Evolutionary conservation across 306 rosid species (phyloP), one percentile per base, ranked within the genome.

Genomic region (Spatholobus suberectus): DNA sequence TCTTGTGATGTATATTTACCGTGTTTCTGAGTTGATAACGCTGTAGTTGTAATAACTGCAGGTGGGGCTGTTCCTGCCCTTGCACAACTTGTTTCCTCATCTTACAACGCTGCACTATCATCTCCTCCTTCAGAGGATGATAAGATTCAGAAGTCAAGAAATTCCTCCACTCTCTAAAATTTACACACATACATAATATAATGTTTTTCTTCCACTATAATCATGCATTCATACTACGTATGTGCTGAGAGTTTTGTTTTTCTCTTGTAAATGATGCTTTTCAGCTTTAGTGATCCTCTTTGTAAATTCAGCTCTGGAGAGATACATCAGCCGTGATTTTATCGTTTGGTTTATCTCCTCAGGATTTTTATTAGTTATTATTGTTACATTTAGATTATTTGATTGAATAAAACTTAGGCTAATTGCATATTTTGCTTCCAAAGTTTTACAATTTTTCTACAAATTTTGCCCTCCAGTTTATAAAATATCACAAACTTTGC

Each of bases 51-150:
- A 77, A 79, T 77, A 74, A 70, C 26, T 87, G 54, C 92, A 93
- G 97, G 96, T 26, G 98, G 98, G 65, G 96, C 96, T 7, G 82
- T 90, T 88, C 98, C 97, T 40, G 92, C 97, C 21, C 5, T 90
- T 35, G 89, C 97, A 21, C 98, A 95, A 83, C 97, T 95, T 70
- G 88, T 83, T 87, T 89, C 98, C 54, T 91, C 98, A 7, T 92
- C 97, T 17, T 95, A 95, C 88, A 87, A 90, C 5, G 89, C 98
- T 0, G 81, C 85, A 17, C 29, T 82, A 72, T 88, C 98, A 74
- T 83, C 90, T 6, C 88, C 95, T 27, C 76, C 92, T 62, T 88
- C 96, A 6, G 73, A 88, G 24, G 91, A 90, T 20, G 97, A 90
- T 8, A 86, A 93, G 85, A 78, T 87, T 76, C 90, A 86, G 80